phyloP scores from a whole-genome alignment of 2,329 filamentous ascomycete species.

The Hypoxylon sp. region DNA sequence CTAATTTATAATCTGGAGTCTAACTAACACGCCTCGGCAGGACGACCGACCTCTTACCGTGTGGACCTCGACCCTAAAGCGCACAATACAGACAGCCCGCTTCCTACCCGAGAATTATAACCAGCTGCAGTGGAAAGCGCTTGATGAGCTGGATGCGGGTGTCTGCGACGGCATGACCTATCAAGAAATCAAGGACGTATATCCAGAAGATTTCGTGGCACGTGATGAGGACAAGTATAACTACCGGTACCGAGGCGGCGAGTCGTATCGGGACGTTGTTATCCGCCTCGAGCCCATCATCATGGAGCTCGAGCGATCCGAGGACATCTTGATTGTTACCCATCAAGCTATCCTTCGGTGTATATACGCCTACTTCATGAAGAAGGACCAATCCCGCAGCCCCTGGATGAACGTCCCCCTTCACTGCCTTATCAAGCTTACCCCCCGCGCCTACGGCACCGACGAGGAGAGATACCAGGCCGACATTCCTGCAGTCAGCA shows the following conservation, averaged over 20 bases:
- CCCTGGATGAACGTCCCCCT: conserved; percentile 99
- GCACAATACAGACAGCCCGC: conserved; percentile 92
- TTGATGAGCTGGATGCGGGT: conserved; percentile 96
- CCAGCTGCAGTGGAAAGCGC: conserved; percentile 97
- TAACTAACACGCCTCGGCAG: conserved; percentile 54
- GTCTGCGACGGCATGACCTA: conserved; percentile 98
- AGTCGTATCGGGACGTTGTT: conserved; percentile 96
- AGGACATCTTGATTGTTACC: conserved; percentile 98
- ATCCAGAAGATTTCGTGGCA: conserved; percentile 94
- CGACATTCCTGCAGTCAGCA: conserved; percentile 95
- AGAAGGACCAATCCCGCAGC: conserved; percentile 90
- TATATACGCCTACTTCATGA: conserved; percentile 99
- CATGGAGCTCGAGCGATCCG: conserved; percentile 96
- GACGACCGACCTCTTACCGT: conserved; percentile 73
- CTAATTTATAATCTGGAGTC: conserved; percentile 27
- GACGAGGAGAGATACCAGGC: conserved; percentile 90
- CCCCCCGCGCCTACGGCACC: conserved; percentile 93
- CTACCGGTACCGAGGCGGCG: conserved; percentile 96
- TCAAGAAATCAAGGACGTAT: conserved; percentile 90
- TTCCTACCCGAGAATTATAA: conserved; percentile 87
- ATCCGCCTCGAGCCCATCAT: conserved; percentile 99
- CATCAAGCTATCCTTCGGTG: conserved; percentile 97
- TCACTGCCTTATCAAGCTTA: conserved; percentile 96
- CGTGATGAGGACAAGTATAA: conserved; percentile 99
- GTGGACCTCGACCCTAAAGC: conserved; percentile 76